Conservation (phyloP, 495 filamentous ascomycete species). For the Aspergillus kassunensis region DNA sequence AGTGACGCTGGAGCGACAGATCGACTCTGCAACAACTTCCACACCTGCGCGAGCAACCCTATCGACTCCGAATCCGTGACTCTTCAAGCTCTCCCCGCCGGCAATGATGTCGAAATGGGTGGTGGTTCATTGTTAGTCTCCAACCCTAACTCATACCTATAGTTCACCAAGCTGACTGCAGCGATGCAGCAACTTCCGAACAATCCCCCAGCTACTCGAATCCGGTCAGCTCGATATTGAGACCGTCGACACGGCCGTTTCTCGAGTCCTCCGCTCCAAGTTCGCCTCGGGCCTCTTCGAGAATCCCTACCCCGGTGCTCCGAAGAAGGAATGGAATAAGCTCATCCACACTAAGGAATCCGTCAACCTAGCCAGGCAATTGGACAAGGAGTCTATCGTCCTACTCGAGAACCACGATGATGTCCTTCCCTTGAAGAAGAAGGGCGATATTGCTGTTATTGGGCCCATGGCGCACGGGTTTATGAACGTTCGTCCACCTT, state of each 20-base stretch:
- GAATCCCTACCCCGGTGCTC: slow-evolving; percentile 54
- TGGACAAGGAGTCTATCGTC: slow-evolving; percentile 67
- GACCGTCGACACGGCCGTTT: slow-evolving; percentile 60
- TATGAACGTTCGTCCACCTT: slow-evolving; percentile 52
- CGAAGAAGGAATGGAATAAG: slow-evolving; percentile 46
- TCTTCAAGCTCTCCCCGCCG: slow-evolving; percentile 54
- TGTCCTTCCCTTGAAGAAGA: slow-evolving; percentile 56
- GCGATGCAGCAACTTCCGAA: slow-evolving; percentile 50
- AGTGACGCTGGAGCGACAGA: slow-evolving; percentile 63
- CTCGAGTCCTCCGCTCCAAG: slow-evolving; percentile 57
- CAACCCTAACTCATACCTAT: not conserved
- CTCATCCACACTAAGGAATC: slow-evolving; percentile 55
- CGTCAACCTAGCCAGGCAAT: slow-evolving; percentile 51
- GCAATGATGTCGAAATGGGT: slow-evolving; percentile 75
- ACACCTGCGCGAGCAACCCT: slow-evolving; percentile 52
- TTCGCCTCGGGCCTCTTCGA: slow-evolving; percentile 67
- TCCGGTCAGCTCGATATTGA: slow-evolving; percentile 52
- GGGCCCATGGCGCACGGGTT: slow-evolving; percentile 68
- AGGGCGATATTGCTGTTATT: slow-evolving; percentile 63
- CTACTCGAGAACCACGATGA: slow-evolving; percentile 64
- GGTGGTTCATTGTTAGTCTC: slow-evolving; percentile 57
- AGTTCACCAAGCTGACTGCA: not conserved
- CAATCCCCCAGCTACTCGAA: slow-evolving; percentile 58
- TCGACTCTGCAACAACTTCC: slow-evolving; percentile 58
- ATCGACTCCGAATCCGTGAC: slow-evolving; percentile 59